Conservation (phyloP, 768 basidiomycete genomes). For the Boletus barrowsii region DNA sequence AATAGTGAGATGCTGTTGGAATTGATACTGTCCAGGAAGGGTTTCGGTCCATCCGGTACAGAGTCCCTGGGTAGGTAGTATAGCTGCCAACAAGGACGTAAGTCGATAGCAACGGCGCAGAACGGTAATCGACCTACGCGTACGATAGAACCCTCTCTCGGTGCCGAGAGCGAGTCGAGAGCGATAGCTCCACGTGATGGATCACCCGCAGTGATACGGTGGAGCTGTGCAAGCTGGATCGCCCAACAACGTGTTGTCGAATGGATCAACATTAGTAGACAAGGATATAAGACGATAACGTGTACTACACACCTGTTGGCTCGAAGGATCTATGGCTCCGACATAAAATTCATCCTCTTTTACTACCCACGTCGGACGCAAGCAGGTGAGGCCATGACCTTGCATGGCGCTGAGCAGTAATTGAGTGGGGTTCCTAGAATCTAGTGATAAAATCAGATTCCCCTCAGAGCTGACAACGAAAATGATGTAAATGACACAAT, state of each 20-base stretch:
- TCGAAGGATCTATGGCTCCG: conserved; percentile 35
- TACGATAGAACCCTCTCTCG: conserved; percentile 46
- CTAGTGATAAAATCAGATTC: conserved; percentile 62
- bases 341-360: conserved; percentile 63
- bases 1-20: conserved; percentile 22
- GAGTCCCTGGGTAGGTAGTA: conserved; percentile 36
- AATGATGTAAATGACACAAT: background rate
- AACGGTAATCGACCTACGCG: conserved; percentile 38
- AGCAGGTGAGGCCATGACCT: conserved; percentile 30
- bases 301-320: conserved; percentile 6
- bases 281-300: background rate
- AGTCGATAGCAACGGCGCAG: background rate
- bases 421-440: conserved; percentile 57
- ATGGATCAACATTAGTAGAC: background rate
- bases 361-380: conserved; percentile 22
- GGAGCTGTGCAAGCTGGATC: conserved; percentile 44
- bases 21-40: conserved; percentile 1
- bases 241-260: background rate
- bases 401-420: conserved; percentile 56
- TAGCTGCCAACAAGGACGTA: conserved; percentile 33
- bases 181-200: conserved; percentile 68
- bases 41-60: background rate
- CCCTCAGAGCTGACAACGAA: conserved; percentile 51
- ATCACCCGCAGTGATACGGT: conserved; percentile 66
- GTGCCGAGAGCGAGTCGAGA: conserved; percentile 51